Evolutionary conservation across 2,329 filamentous ascomycete genomes (phyloP).

Genomic region (Trichophyton verrucosum): DNA sequence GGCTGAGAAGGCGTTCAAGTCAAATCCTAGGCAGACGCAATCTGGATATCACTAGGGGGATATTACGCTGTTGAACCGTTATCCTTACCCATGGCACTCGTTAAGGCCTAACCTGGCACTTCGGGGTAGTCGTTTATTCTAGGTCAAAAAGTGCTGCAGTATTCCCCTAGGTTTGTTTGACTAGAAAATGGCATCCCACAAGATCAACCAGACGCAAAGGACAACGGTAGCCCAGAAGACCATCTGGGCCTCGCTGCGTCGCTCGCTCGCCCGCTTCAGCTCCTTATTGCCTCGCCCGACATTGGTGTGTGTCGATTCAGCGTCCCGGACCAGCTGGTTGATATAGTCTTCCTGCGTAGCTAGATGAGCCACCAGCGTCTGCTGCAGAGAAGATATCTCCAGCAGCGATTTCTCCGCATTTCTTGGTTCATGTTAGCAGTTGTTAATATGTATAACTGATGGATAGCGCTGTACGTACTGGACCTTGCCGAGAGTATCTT

Average conservation of each 20-base stretch:
- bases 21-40: too few species aligned
- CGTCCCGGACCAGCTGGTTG: slow-evolving; percentile 75
- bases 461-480: slow-evolving; percentile 48
- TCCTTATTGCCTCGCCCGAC: slow-evolving; percentile 82
- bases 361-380: slow-evolving; percentile 74
- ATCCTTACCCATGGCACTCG: too few species aligned
- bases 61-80: too few species aligned
- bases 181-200: slow-evolving; percentile 61
- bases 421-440: slow-evolving; percentile 33
- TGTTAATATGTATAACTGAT: background rate
- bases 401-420: slow-evolving; percentile 79
- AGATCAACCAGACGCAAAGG: slow-evolving; percentile 58
- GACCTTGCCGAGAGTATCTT: slow-evolving; percentile 87
- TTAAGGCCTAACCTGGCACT: too few species aligned
- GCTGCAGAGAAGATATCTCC: slow-evolving; percentile 87
- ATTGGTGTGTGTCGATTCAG: slow-evolving; percentile 69
- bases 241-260: slow-evolving; percentile 59
- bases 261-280: slow-evolving; percentile 67
- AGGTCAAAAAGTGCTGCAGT: too few species aligned
- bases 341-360: slow-evolving; percentile 79
- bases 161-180: too few species aligned
- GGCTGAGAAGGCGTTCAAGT: too few species aligned
- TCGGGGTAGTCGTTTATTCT: too few species aligned
- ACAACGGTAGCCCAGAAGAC: slow-evolving; percentile 72
- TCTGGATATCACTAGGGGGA: too few species aligned